Base-by-base conservation (phyloP, 148 eudicot genomes). In the Cornus kousa region DNA sequence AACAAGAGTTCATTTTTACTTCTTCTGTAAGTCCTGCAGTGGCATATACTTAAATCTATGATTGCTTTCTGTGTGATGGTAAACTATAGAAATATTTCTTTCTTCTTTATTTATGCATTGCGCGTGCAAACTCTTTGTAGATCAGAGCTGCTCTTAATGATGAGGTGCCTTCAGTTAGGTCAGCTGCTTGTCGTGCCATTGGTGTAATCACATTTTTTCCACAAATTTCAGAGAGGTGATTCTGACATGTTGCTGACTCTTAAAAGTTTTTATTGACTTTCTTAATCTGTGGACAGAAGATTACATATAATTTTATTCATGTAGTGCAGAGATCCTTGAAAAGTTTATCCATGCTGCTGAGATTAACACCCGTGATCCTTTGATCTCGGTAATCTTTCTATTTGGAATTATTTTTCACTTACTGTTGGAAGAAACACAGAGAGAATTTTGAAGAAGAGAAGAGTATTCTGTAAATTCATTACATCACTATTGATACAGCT, bases 101-200 rank as follows among this genome's bases (percentile, higher is more conserved):
- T 9, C 8, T 62, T 17, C 13, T 55, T 28, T 28, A 28, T 67
- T 12, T 14, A 28, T 28, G 10, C 20, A 43, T 9, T 71, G 37
- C 3, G 37, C 3, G 28, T 46, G 14, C 66, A 72, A 55, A 62
- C 62, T 59, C 68, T 76, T 76, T 86, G 14, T 87, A 95, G 98
- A 80, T 91, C 81, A 79, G 85, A 79, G 97, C 90, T 80, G 91
- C 99, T 79, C 65, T 82, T 66, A 85, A 83, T 31, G 99, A 93
- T 79, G 88, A 80, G 83, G 94, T 82, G 75, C 93, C 99, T 81
- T 88, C 95, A 62, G 97, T 96, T 62, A 91, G 93, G 80, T 89
- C 98, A 83, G 98, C 95, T 76, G 97, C 99, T 82, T 96, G 98
- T 82, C 97, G 99, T 46, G 95, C 99, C 74, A 90, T 96, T 83